Evolutionary conservation across 495 filamentous ascomycete species (phyloP), one percentile per base, ranked within the genome.

Genomic region (Sporormia fimetaria): DNA sequence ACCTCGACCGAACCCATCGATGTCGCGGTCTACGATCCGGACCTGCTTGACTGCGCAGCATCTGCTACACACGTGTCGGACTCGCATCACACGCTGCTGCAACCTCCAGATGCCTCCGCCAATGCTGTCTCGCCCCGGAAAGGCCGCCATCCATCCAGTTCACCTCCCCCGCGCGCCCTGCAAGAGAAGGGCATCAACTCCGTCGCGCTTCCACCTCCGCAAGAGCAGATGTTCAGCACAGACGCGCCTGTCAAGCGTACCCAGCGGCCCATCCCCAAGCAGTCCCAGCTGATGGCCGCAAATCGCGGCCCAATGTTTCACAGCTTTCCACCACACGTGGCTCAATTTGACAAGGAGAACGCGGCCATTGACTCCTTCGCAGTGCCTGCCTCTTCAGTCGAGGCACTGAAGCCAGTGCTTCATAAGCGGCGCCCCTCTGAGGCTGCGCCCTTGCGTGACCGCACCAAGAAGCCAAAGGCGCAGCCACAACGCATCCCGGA

Each of bases 241-340:
- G 87, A 90, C 63, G 90, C 86, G 10, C 83, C 81, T 20, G 65
- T 76, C 53, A 94, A 94, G 68, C 84, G 81, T 31, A 16, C 21
- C 22, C 44, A 4, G 30, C 37, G 47, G 2, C 49, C 49, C 37
- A 52, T 51, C 49, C 46, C 46, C n/a, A 44, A 48, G 35, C 52
- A 47, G 64, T 23, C 32, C 31, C 32, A 40, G 28, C 12, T 11
- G 15, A 44, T 49, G 29, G 30, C 42, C 12, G 29, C 73, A 50
- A 71, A 75, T 16, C 74, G 81, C 43, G 77, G 75, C 51, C 70
- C 75, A 28, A 61, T 83, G 16, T 77, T 77, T 57, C 70, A 72
- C 26, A 78, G 78, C 21, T 74, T 78, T 55, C 67, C 74, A n/a
- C n/a, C n/a, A n/a, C n/a, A n/a, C n/a, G n/a, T n/a, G 23, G 70